These are phyloP conservation scores for Globisporangium emineosum DNA, from an alignment of 352 stramenopile species.

Conservation along the genomic window DNA sequence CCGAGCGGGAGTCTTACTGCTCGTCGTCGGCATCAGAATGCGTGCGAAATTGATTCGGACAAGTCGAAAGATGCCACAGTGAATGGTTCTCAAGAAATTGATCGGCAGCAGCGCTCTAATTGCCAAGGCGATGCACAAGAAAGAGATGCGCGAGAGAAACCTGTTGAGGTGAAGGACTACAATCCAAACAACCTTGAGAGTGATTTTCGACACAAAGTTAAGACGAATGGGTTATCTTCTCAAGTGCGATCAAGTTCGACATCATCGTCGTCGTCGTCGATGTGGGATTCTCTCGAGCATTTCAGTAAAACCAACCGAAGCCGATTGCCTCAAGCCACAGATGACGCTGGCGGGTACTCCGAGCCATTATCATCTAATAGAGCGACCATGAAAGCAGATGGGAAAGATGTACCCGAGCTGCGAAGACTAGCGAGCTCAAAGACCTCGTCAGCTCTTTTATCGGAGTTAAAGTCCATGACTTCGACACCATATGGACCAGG, in stretches of 20 bases:
- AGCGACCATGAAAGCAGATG: not conserved
- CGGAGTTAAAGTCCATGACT: conserved; percentile 7
- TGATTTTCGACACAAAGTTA: not conserved
- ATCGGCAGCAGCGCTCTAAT: not conserved
- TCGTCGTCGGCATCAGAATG: conserved; percentile 10
- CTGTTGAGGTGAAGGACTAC: not conserved
- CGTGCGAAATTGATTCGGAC: not conserved
- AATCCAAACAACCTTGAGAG: not conserved
- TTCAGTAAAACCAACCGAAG: conserved; percentile 76
- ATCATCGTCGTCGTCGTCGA: conserved; percentile 10
- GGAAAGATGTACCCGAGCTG: not conserved
- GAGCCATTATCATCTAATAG: not conserved
- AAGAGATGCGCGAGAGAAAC: not conserved
- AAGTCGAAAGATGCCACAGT: not conserved
- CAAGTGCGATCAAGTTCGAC: not conserved
- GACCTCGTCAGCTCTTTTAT: conserved; percentile 15
- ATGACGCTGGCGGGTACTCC: not conserved
- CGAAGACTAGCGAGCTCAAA: not conserved
- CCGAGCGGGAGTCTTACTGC: conserved; percentile 7
- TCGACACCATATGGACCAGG: conserved; percentile 7
- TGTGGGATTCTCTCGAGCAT: conserved; percentile 77
- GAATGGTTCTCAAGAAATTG: not conserved
- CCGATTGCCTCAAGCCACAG: conserved; percentile 31
- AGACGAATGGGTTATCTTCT: not conserved
- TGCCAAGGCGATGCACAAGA: not conserved